Percentiles rank a stretch among this genome's conserved stretches.
Evolutionary conservation across 2,329 filamentous ascomycete genomes (phyloP).

Genomic region (Aspergillus uvarum): DNA sequence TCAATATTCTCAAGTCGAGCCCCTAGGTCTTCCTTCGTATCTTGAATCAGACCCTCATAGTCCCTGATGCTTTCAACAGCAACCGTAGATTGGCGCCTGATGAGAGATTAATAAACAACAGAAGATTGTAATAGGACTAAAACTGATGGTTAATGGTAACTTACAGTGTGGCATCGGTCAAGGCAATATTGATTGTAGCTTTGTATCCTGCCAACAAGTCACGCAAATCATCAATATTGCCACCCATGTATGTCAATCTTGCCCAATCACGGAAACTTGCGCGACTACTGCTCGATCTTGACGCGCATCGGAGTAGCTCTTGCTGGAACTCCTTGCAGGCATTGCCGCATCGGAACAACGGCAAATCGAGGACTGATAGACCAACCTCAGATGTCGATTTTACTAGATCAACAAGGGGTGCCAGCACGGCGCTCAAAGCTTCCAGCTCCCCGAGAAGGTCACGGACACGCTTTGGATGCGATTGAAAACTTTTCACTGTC

Average conservation of each 20-base stretch:
- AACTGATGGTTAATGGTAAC: slow-evolving; percentile 14
- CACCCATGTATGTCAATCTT: slow-evolving; percentile 46
- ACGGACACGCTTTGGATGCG: slow-evolving; percentile 40
- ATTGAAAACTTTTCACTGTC: slow-evolving; percentile 40
- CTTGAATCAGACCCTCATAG: slow-evolving; percentile 28
- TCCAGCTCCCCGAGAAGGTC: slow-evolving; percentile 45
- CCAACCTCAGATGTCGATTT: slow-evolving; percentile 26
- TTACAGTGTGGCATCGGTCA: slow-evolving; percentile 44
- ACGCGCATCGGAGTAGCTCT: slow-evolving; percentile 38
- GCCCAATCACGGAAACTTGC: slow-evolving; percentile 50
- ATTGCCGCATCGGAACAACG: slow-evolving; percentile 44
- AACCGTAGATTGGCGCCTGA: slow-evolving; percentile 35
- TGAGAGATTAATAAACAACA: slow-evolving; percentile 12
- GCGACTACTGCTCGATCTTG: slow-evolving; percentile 34
- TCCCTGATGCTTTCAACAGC: slow-evolving; percentile 28
- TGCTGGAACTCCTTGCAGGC: slow-evolving; percentile 46
- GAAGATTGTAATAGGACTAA: slow-evolving; percentile 8
- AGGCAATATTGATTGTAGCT: slow-evolving; percentile 43
- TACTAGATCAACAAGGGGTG: slow-evolving; percentile 33
- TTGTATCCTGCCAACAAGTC: slow-evolving; percentile 45
- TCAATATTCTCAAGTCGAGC: slow-evolving; percentile 30
- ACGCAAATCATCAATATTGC: slow-evolving; percentile 46
- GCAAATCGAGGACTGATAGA: slow-evolving; percentile 36
- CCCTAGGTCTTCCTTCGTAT: slow-evolving; percentile 27
- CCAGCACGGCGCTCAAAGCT: slow-evolving; percentile 40